These are phyloP conservation scores for Gracilaria domingensis DNA, from an alignment of 23 red algal species.

Conservation along the genomic window DNA sequence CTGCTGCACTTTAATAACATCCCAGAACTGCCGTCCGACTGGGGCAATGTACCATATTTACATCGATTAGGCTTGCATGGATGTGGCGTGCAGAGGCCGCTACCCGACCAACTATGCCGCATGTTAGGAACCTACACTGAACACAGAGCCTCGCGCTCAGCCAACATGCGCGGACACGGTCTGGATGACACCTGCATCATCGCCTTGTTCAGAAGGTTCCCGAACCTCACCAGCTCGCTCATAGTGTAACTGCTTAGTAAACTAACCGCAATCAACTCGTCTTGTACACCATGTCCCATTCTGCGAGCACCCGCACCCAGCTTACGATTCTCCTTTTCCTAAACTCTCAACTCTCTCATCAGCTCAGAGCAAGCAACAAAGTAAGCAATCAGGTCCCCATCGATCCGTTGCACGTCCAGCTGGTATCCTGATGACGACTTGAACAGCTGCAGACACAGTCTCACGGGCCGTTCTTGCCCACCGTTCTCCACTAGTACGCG, in stretches of 20 bases:
- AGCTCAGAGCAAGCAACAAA: constrained; percentile 76
- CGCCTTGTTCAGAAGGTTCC: constrained; percentile 42
- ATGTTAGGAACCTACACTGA: constrained; percentile 51
- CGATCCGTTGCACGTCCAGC: constrained; percentile 82
- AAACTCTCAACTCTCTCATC: constrained; percentile 76
- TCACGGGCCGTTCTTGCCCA: constrained; percentile 45
- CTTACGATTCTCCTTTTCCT: constrained; percentile 6
- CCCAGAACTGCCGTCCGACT: constrained; percentile 26
- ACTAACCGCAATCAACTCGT: not conserved
- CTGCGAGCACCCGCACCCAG: not conserved
- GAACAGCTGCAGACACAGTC: constrained; percentile 91
- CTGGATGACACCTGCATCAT: constrained; percentile 29
- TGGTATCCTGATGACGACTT: constrained; percentile 80
- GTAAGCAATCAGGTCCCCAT: constrained; percentile 88
- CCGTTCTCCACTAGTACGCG: constrained; percentile 48
- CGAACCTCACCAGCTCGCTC: constrained; percentile 30
- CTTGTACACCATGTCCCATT: not conserved
- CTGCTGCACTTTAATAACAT: constrained; percentile 52
- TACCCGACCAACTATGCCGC: constrained; percentile 58
- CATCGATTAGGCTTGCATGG: constrained; percentile 51
- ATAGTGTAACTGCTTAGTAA: constrained; percentile 32
- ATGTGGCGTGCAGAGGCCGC: constrained; percentile 25
- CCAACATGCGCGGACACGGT: constrained; percentile 25
- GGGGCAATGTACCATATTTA: constrained; percentile 45
- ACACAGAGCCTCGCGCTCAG: constrained; percentile 13